These are phyloP conservation scores for Malassezia caprae DNA, from an alignment of 1,284 basidiomycete genomes.

Conservation along the genomic window DNA sequence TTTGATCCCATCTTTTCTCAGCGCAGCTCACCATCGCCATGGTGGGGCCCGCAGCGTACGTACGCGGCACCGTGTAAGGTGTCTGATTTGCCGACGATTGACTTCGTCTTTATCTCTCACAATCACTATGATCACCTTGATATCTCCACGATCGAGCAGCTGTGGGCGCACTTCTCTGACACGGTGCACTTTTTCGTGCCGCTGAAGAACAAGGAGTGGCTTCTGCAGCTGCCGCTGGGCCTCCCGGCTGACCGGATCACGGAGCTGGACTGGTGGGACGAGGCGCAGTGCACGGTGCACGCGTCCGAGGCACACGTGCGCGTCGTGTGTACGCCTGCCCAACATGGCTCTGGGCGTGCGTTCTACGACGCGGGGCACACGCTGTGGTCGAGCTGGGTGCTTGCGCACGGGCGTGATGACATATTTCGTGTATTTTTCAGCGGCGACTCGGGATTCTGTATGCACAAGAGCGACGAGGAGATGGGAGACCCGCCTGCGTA, in stretches of 20 bases:
- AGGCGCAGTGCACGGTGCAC: conserved; percentile 13
- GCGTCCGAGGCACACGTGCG: background rate
- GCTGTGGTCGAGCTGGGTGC: conserved; percentile 38
- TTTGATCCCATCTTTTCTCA: conserved; percentile 46
- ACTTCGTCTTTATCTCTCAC: conserved; percentile 43
- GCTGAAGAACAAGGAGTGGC: conserved; percentile 40
- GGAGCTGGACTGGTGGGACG: conserved; percentile 46
- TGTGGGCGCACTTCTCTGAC: conserved; percentile 27
- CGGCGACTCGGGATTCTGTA: conserved; percentile 42
- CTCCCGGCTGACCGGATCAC: conserved; percentile 28
- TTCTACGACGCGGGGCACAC: conserved; percentile 28
- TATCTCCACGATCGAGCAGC: conserved; percentile 26
- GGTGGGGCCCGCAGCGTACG: conserved; percentile 30
- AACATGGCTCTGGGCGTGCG: conserved; percentile 40
- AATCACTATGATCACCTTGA: conserved; percentile 47
- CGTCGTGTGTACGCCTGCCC: conserved; percentile 40
- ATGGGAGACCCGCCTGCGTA: conserved; percentile 17
- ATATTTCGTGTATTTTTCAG: conserved; percentile 36
- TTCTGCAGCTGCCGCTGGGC: conserved; percentile 18
- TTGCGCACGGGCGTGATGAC: conserved; percentile 20
- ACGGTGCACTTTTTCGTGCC: conserved; percentile 36
- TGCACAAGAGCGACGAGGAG: conserved; percentile 20
- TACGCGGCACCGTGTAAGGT: conserved; percentile 34
- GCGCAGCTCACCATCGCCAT: conserved; percentile 40
- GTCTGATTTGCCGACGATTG: conserved; percentile 31